phyloP scores from a whole-genome alignment of 345 rosid genomes.

The Reutealis trisperma region DNA sequence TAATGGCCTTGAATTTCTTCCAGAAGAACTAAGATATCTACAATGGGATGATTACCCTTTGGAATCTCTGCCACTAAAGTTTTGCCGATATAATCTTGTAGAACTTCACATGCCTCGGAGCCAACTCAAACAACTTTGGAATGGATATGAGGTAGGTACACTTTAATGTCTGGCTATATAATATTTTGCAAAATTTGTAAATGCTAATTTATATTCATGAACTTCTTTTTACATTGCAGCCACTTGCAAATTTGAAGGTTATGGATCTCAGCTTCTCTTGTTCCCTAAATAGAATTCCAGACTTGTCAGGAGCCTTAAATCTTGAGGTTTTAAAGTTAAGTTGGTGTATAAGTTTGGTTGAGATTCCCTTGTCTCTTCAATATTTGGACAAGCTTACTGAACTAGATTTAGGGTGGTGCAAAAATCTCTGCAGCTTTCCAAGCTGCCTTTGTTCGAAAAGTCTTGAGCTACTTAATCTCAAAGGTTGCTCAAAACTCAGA shows the following conservation, averaged over 20 bases:
- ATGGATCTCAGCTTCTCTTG: constrained; percentile 11
- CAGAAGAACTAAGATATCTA: constrained; percentile 2
- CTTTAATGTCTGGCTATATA: background rate
- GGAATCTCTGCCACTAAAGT: constrained; percentile 4
- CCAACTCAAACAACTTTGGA: constrained; percentile 9
- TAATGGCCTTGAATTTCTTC: constrained; percentile 6
- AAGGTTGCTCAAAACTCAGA: background rate
- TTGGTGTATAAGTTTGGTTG: constrained; percentile 3
- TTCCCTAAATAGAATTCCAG: background rate
- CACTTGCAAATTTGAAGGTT: constrained; percentile 8
- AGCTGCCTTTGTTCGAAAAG: background rate
- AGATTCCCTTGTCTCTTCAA: background rate
- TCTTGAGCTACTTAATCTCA: background rate
- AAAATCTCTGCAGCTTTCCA: background rate
- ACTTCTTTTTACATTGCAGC: constrained; percentile 3
- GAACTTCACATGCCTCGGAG: background rate
- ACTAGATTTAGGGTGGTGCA: background rate
- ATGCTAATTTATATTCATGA: background rate
- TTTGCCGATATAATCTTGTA: constrained; percentile 4
- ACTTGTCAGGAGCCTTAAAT: background rate
- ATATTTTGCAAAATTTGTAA: too few relatives aligned
- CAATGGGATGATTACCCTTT: constrained; percentile 5
- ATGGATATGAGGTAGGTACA: background rate
- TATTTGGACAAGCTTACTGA: background rate
- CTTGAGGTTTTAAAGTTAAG: constrained; percentile 6